These are phyloP conservation scores for Fusarium nanum DNA, from an alignment of 2,329 filamentous ascomycete genomes.

Conservation along the genomic window DNA sequence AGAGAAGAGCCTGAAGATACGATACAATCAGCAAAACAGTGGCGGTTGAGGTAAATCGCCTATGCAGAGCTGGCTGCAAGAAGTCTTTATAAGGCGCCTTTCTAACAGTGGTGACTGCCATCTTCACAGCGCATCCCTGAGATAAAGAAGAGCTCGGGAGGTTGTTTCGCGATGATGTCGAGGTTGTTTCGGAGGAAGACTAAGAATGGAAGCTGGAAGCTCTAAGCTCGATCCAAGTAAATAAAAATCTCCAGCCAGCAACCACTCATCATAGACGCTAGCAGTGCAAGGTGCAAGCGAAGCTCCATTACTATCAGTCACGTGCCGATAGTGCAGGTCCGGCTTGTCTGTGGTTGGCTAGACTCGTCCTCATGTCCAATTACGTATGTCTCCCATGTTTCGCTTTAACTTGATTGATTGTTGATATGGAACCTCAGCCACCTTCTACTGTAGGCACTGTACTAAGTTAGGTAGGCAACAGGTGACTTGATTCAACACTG, in stretches of 20 bases:
- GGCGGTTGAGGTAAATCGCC: constrained; percentile 84
- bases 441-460: constrained; percentile 15
- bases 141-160: constrained; percentile 36
- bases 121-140: constrained; percentile 60
- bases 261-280: constrained; percentile 41
- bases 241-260: constrained; percentile 53
- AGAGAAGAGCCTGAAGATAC: constrained; percentile 76
- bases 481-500: constrained; percentile 36
- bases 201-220: constrained; percentile 20
- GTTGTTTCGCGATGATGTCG: constrained; percentile 37
- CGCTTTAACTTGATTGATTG: constrained; percentile 27
- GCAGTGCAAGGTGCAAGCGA: constrained; percentile 18
- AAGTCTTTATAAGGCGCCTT: constrained; percentile 84
- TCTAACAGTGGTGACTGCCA: constrained; percentile 66
- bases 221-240: constrained; percentile 44
- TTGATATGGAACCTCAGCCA: constrained; percentile 35
- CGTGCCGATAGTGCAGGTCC: constrained; percentile 47
- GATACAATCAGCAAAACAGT: constrained; percentile 76
- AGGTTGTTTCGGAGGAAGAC: constrained; percentile 17
- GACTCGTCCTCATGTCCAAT: constrained; percentile 28
- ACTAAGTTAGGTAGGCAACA: constrained; percentile 42
- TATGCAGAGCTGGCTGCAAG: constrained; percentile 86
- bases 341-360: constrained; percentile 36
- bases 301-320: constrained; percentile 42
- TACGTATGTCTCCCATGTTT: constrained; percentile 46